These are phyloP conservation scores for Starmerella scarabaei DNA, from an alignment of 805 yeast genomes.

Conservation along the genomic window DNA sequence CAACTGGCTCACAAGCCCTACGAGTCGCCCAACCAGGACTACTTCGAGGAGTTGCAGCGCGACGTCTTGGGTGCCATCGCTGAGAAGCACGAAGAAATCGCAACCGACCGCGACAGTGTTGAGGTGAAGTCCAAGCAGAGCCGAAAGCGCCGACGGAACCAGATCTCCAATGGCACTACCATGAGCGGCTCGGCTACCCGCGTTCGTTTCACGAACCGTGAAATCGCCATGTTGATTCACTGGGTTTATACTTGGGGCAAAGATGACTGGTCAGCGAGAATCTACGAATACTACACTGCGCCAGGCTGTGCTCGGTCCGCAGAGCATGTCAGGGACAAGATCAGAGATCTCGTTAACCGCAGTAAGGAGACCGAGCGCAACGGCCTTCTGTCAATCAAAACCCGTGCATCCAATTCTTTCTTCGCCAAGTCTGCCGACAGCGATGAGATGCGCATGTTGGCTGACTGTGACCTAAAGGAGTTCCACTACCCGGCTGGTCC, in stretches of 20 bases:
- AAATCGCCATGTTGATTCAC: conserved; percentile 18
- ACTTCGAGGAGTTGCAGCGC: conserved; percentile 10
- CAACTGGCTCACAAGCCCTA: conserved; percentile 15
- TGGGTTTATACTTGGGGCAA: conserved; percentile 16
- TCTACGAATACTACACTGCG: conserved; percentile 11
- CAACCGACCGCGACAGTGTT: conserved; percentile 15
- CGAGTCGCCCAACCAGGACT: conserved; percentile 3
- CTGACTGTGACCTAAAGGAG: conserved; percentile 11
- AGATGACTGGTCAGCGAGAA: conserved; percentile 11
- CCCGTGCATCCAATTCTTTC: conserved; percentile 5
- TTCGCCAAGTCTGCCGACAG: conserved; percentile 7
- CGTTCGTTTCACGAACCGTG: conserved; percentile 18
- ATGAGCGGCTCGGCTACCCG: conserved; percentile 20
- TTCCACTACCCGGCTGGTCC: conserved; percentile 15
- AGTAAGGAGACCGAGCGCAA: conserved; percentile 9
- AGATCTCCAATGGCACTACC: conserved; percentile 16
- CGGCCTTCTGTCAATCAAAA: conserved; percentile 11
- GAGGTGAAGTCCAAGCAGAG: conserved; percentile 15
- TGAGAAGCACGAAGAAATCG: conserved; percentile 16
- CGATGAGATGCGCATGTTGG: conserved; percentile 7
- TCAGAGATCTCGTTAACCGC: conserved; percentile 15
- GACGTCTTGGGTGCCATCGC: conserved; percentile 11
- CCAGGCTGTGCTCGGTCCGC: conserved; percentile 11
- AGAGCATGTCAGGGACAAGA: conserved; percentile 19
- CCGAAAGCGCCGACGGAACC: conserved; percentile 16